Percentiles rank a stretch among this genome's conserved stretches.
phyloP scores from a whole-genome alignment of 2,329 filamentous ascomycete genomes.

The Truncatella angustata region DNA sequence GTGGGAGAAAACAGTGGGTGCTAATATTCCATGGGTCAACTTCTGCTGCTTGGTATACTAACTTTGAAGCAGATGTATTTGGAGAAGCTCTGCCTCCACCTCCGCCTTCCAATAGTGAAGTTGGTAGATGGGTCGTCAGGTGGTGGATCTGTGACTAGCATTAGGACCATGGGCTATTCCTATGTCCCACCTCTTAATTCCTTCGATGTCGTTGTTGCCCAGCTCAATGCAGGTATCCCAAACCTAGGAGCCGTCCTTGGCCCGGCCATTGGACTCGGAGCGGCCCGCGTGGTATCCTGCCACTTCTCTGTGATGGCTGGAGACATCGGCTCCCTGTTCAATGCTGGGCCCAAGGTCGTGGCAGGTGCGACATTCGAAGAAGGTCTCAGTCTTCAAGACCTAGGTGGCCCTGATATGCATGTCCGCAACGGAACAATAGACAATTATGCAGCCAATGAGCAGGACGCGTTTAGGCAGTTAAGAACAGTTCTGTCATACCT shows the following conservation, averaged over 20 bases:
- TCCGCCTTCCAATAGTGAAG: constrained; percentile 61
- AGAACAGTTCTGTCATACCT: constrained; percentile 55
- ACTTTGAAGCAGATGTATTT: constrained; percentile 42
- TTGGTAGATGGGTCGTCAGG: constrained; percentile 63
- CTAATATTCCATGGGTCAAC: too few relatives aligned
- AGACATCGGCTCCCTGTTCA: constrained; percentile 61
- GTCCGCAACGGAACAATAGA: constrained; percentile 67
- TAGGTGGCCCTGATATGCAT: constrained; percentile 60
- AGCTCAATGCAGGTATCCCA: constrained; percentile 62
- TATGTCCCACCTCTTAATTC: constrained; percentile 58
- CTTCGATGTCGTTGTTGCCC: constrained; percentile 51
- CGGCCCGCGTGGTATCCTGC: constrained; percentile 58
- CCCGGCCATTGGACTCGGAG: constrained; percentile 62
- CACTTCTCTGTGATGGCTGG: constrained; percentile 67
- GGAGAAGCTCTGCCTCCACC: constrained; percentile 57
- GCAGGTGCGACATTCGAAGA: constrained; percentile 64
- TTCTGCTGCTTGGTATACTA: too few relatives aligned
- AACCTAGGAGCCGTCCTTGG: constrained; percentile 63
- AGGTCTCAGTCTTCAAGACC: constrained; percentile 54
- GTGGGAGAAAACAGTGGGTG: constrained; percentile 46
- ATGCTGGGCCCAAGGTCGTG: constrained; percentile 63
- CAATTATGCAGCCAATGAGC: constrained; percentile 59
- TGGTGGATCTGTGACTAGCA: constrained; percentile 61
- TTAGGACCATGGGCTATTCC: constrained; percentile 52
- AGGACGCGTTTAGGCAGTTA: constrained; percentile 61